phyloP scores from a whole-genome alignment of 169 alveolate genomes.

The Plasmodium chabaudi region DNA sequence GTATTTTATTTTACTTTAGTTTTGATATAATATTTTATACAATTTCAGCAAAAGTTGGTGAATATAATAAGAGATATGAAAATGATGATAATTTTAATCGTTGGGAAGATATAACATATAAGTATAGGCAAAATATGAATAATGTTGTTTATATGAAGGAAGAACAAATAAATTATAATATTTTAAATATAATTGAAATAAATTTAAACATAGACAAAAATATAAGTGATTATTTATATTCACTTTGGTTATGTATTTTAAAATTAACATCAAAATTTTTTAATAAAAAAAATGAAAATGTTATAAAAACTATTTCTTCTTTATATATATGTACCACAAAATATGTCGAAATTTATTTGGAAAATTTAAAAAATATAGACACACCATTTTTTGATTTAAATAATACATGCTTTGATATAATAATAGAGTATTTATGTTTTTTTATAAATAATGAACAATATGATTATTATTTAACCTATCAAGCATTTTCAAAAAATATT shows the following conservation, averaged over 20 bases:
- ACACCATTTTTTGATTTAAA: constrained; percentile 5
- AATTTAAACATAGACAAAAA: constrained; percentile 47
- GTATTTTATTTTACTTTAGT: constrained; percentile 52
- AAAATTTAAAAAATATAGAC: neutral
- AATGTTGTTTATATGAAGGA: neutral
- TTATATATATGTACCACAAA: constrained; percentile 18
- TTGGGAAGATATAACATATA: neutral
- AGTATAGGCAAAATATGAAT: neutral
- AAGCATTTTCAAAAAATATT: constrained; percentile 5
- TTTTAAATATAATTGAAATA: constrained; percentile 15
- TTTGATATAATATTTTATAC: constrained; percentile 53
- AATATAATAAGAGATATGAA: neutral
- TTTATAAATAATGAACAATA: constrained; percentile 40
- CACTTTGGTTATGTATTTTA: constrained; percentile 54
- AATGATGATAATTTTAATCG: neutral
- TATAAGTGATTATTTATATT: constrained; percentile 49
- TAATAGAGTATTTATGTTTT: constrained; percentile 65
- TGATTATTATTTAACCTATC: constrained; percentile 42
- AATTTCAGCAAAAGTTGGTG: constrained; percentile 12
- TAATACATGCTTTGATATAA: constrained; percentile 45
- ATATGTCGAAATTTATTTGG: constrained; percentile 29
- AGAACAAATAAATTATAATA: neutral
- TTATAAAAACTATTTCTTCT: constrained; percentile 44
- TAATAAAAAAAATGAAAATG: constrained; percentile 27
- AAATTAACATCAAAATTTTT: constrained; percentile 25